Evolutionary conservation across 345 rosid species (phyloP).

Genomic region (Hirschfeldia incana): DNA sequence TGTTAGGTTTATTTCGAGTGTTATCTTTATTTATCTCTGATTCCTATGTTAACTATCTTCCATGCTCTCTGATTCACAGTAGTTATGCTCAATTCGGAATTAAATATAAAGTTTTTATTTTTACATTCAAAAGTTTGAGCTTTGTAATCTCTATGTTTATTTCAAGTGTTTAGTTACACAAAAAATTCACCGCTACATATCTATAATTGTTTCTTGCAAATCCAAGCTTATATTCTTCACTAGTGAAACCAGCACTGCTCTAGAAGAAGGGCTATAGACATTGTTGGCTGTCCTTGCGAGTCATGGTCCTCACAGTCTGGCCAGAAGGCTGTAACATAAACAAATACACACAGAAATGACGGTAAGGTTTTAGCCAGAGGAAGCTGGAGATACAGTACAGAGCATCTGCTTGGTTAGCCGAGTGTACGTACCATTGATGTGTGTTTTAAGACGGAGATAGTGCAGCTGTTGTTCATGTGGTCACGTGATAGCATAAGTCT

Average conservation of each 20-base stretch:
- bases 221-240: constrained; percentile 4
- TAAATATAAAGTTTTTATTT: no score
- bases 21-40: no score
- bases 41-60: neutral
- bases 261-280: neutral
- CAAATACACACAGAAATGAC: neutral
- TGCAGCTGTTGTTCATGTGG: constrained; percentile 40
- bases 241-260: neutral
- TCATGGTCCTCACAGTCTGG: constrained; percentile 14
- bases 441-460: constrained; percentile 63
- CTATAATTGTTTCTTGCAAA: neutral
- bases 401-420: neutral
- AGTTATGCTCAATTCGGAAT: no score
- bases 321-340: constrained; percentile 26
- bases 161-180: no score
- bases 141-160: no score
- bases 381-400: constrained; percentile 7
- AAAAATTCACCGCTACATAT: no score
- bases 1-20: no score
- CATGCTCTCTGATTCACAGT: no score
- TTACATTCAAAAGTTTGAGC: no score
- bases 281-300: constrained; percentile 5
- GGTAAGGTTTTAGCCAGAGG: neutral
- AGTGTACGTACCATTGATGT: constrained; percentile 50
- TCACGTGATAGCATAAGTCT: constrained; percentile 63